Base-by-base conservation (phyloP, 768 basidiomycete species). In the Coprinopsis sp. region DNA sequence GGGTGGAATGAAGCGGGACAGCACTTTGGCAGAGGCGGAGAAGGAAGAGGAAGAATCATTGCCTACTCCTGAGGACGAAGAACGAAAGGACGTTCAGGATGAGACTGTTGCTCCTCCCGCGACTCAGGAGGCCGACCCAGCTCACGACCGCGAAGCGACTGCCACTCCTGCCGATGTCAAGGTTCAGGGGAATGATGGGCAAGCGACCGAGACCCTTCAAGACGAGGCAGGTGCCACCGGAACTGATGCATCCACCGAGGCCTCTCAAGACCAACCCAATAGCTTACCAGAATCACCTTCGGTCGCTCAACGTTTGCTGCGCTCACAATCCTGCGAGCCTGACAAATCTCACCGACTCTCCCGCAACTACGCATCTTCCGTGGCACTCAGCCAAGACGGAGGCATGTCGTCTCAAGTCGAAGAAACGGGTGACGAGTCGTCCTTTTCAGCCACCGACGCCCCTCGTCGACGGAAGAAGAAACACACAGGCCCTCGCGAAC, bases 241-340 rank as follows among this genome's bases (percentile, higher is more conserved):
- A 30, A 45, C 42, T 19, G 46, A 51, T 41, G 24, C 22, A 8
- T 42, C 54, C 18, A 46, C 44, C 24, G 30, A 30, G 22, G 43
- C 44, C 25, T 50, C 48, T 29, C 51, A 53, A 28, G 53, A 40
- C 29, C 50, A 42, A 11, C 6, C 18, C 11, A 48, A 37, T 25
- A 47, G 30, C n/a, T 18, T 53, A 50, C 41, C 52, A 51, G 31
- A 49, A 41, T 50, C 53, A 54, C 22, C 76, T n/a, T 70, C 76
- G 5, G 51, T 69, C 12, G 64, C 70, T 2, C 44, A 66, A 21
- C 74, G 84, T 33, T 73, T 87, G 38, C 82, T 77, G 31, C 85
- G 89, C 18, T 90, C 90, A 4, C 87, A 87, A 48, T 91, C 90
- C 7, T 87, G 81, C 7, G 87, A 90, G 59, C 86, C 85, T 6